Evolutionary conservation across 495 filamentous ascomycete species (phyloP), one percentile per base, ranked within the genome.

Genomic region (Aspergillus homomorphus): DNA sequence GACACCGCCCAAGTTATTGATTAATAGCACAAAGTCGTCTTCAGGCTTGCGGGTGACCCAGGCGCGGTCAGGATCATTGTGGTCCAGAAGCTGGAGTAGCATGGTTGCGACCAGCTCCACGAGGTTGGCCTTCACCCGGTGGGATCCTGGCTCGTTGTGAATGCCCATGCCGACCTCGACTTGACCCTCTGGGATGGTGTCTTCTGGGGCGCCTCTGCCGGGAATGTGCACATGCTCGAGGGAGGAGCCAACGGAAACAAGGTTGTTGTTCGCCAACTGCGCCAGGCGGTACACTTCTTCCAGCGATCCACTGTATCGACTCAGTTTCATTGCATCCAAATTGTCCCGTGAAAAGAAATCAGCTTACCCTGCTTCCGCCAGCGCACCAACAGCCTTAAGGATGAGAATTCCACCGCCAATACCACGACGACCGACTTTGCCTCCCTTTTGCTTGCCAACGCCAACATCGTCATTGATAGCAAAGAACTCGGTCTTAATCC

Each of bases 121-220:
- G 20, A 98, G 76, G 60, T 84, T 79, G 4, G 86, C 78, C 59
- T 85, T 88, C 48, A 79, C 69, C 46, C 88, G 81, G 65, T 87
- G 89, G 15, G 85, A 92, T 1, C 94, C 94, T 0, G 89, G 84
- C 73, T 98, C 94, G 68, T 98, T 98, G 72, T 98, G 94, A 70
- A 98, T 97, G 12, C 94, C 94, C 94, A 98, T 98, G 8, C 94
- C 94, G 63, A 98, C 80, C 77, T 98, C 94, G 20, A 96, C 86
- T 76, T 98, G 88, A 44, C 84, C 87, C 0, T 77, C 68, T 28
- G 75, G 77, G 57, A 96, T 73, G 4, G 73, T 73, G 45, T 85
- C 88, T n/a, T 81, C 73, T 19, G 73, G 65, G 12, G 71, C 61
- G 2, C 70, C 80, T 64, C 91, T 81, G 14, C 94, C 94, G 0